Base-by-base conservation (phyloP, 495 filamentous ascomycete species). In the Daldinia concentrica region DNA sequence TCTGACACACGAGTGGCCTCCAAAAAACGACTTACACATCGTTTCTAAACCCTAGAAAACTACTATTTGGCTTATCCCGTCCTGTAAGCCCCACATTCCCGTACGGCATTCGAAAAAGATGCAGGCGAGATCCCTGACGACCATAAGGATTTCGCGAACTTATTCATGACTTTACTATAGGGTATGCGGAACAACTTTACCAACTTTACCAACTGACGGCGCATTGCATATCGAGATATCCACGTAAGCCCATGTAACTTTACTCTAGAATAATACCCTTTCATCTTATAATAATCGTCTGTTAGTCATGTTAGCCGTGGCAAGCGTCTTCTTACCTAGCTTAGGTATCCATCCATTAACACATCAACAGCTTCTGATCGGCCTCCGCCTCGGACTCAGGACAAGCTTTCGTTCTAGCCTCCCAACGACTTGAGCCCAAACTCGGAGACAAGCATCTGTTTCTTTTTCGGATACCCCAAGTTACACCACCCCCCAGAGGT, bases 151-250 rank as follows among this genome's bases (percentile, higher is more conserved):
- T 45, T 32, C 32, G 14, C 6, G n/a, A 24, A 24, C 17, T 36
- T 14, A 36, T 14, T 36, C 34, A 11, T 36, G 34, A 14, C 14
- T 34, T 14, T 36, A 36, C 34, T 14, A 36, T 36, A 74, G 72
- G 68, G 72, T 73, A 78, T 51, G 59, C 69, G 74, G 71, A 73
- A 73, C 72, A 74, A 62, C 72, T 59, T 71, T 67, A 66, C 56
- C 72, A 74, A 62, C 72, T 59, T 71, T 67, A 66, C 56, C 61
- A 54, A 37, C 48, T 48, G 34, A 48, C 56, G 43, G 57, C 71
- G 76, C 75, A 73, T 78, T 79, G 77, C 78, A 77, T 72, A 65
- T 73, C 61, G 68, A 72, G 62, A 74, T 71, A 50, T 69, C 68
- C 73, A 32, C 62, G 61, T 55, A 48, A 62, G 29, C 39, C 60